A percentile compares a stretch with the other conserved stretches of the same genome.
Conservation (phyloP, 176 grass and related monocot genomes). For the Aegilops bicornis region DNA sequence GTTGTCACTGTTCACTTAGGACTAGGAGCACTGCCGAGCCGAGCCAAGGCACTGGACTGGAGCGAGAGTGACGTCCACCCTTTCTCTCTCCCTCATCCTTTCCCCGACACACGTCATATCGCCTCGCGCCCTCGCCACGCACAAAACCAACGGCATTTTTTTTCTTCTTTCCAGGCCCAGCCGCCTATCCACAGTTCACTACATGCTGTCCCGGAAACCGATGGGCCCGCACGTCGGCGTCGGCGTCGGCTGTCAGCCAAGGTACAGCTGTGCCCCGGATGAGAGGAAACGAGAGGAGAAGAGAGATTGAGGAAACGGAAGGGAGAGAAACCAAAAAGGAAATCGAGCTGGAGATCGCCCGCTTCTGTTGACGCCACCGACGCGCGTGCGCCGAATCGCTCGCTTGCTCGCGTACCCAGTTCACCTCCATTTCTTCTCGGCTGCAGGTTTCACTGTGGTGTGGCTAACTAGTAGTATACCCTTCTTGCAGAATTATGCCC, state of each 20-base stretch:
- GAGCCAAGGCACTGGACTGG: neutral
- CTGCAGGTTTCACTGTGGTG: neutral
- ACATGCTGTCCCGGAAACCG: neutral
- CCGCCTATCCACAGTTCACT: neutral
- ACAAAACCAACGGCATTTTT: neutral
- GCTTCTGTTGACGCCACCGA: conserved; percentile 28
- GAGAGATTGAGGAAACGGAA: neutral
- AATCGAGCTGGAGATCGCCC: conserved; percentile 16
- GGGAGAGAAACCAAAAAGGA: neutral
- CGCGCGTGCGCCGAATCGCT: neutral
- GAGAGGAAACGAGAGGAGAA: neutral
- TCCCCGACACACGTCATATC: conserved; percentile 45
- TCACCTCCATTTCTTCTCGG: neutral
- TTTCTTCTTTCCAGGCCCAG: neutral
- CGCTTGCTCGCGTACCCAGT: neutral
- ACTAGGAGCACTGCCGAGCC: neutral
- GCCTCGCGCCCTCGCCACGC: neutral
- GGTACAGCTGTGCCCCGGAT: neutral
- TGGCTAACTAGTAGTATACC: too few relatives aligned
- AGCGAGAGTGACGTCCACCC: neutral
- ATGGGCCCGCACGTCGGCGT: conserved; percentile 14
- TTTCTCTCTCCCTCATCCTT: neutral
- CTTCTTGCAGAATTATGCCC: neutral
- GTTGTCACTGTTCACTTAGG: neutral
- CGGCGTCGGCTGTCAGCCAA: conserved; percentile 39